Evolutionary conservation across 257 asterid genomes (phyloP).

Genomic region (Rhazya stricta): DNA sequence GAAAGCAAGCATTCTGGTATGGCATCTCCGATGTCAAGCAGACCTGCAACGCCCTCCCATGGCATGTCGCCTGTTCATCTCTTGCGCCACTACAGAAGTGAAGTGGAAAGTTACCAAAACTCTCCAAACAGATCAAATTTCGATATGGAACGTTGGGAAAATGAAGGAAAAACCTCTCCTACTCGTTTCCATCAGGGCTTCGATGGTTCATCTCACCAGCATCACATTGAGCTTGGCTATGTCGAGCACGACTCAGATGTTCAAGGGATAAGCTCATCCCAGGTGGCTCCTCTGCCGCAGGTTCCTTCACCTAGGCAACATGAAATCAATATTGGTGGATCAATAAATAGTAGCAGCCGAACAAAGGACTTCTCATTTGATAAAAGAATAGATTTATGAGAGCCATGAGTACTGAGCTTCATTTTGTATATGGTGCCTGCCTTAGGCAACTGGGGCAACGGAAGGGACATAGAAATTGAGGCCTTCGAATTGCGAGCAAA

Average conservation of each 20-base stretch:
- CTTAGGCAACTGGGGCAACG: not conserved
- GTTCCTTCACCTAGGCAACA: not conserved
- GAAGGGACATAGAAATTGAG: not conserved
- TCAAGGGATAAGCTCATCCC: conserved; percentile 23
- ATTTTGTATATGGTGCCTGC: not conserved
- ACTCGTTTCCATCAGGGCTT: conserved; percentile 23
- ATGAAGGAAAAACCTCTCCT: conserved; percentile 43
- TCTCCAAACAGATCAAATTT: conserved; percentile 37
- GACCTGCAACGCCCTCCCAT: conserved; percentile 54
- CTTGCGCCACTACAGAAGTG: conserved; percentile 41
- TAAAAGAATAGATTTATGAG: conserved; percentile 17
- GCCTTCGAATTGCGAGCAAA: not conserved
- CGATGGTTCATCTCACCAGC: conserved; percentile 23
- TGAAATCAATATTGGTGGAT: conserved; percentile 6
- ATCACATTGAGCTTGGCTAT: conserved; percentile 37
- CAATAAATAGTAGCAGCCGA: conserved; percentile 27
- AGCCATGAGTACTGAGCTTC: not conserved
- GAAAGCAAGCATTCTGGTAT: conserved; percentile 38
- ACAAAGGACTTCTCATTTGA: conserved; percentile 52
- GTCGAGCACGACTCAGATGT: conserved; percentile 12
- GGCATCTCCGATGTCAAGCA: conserved; percentile 53
- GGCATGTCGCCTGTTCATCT: conserved; percentile 75
- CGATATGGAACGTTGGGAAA: conserved; percentile 41
- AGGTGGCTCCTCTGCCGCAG: conserved; percentile 32
- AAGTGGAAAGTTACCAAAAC: conserved; percentile 34